These are phyloP conservation scores for Senna tora DNA, from an alignment of 306 rosid species.

Conservation along the genomic window DNA sequence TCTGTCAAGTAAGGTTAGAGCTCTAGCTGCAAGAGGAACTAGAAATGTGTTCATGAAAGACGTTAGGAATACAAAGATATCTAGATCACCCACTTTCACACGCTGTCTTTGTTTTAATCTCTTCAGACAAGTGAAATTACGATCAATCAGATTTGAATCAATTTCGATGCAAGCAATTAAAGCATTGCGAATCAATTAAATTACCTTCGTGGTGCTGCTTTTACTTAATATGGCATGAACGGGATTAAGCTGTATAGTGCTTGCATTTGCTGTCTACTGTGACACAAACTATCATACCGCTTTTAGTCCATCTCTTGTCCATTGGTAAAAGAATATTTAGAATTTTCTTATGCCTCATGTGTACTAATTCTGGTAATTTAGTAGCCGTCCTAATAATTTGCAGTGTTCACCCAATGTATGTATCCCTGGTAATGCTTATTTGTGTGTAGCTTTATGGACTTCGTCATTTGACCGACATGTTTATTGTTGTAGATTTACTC, in stretches of 20 bases:
- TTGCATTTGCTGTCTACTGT: background rate
- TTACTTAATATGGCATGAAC: background rate
- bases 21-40: slow-evolving; percentile 2
- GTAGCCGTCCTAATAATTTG: slow-evolving; percentile 13
- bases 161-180: background rate
- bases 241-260: background rate
- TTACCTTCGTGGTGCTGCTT: background rate
- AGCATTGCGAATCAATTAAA: background rate
- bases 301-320: background rate
- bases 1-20: background rate
- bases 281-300: background rate
- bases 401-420: background rate
- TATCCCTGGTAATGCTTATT: slow-evolving; percentile 1
- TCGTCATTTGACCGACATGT: background rate
- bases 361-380: background rate
- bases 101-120: background rate
- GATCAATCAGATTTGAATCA: background rate
- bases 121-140: background rate
- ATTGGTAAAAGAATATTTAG: background rate
- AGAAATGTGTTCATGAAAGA: background rate
- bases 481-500: slow-evolving; percentile 20
- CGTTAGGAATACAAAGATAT: background rate
- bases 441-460: background rate
- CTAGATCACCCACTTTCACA: background rate
- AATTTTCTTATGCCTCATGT: background rate